A percentile compares a stretch with the other conserved stretches of the same genome.
Evolutionary conservation across 2,329 filamentous ascomycete genomes (phyloP).

Genomic region (Chrysoporthe deuterocubensis): DNA sequence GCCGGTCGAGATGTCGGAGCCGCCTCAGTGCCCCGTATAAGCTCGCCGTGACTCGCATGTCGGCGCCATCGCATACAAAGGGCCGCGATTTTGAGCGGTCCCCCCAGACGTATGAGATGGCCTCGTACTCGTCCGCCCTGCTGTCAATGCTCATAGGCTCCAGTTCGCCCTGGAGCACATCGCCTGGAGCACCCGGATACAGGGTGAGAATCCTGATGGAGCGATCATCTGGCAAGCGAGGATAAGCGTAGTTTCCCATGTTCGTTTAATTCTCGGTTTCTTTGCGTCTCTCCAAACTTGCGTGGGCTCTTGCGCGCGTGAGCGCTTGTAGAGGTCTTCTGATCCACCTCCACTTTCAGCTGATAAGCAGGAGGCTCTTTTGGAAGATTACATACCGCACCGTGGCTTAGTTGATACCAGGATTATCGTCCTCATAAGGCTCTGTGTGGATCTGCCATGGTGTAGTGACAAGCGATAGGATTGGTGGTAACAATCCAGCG

Average conservation of each 20-base stretch:
- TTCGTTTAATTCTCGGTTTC: too few relatives aligned
- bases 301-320: too few relatives aligned
- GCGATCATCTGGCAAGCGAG: too few relatives aligned
- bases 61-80: background rate
- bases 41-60: background rate
- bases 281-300: too few relatives aligned
- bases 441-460: background rate
- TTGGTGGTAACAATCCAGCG: background rate
- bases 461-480: background rate
- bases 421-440: too few relatives aligned
- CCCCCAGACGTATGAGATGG: background rate
- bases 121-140: background rate
- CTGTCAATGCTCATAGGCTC: background rate
- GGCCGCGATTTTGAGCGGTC: background rate
- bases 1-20: background rate
- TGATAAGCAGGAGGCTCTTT: background rate
- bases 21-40: background rate
- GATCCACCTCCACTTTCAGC: too few relatives aligned
- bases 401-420: too few relatives aligned
- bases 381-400: too few relatives aligned
- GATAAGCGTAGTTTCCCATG: too few relatives aligned
- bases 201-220: background rate
- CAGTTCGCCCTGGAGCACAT: background rate
- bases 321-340: too few relatives aligned
- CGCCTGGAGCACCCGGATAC: background rate